Evolutionary conservation across 352 stramenopile species (phyloP), one percentile per base, ranked within the genome.

Genomic region (Albugo candida): DNA sequence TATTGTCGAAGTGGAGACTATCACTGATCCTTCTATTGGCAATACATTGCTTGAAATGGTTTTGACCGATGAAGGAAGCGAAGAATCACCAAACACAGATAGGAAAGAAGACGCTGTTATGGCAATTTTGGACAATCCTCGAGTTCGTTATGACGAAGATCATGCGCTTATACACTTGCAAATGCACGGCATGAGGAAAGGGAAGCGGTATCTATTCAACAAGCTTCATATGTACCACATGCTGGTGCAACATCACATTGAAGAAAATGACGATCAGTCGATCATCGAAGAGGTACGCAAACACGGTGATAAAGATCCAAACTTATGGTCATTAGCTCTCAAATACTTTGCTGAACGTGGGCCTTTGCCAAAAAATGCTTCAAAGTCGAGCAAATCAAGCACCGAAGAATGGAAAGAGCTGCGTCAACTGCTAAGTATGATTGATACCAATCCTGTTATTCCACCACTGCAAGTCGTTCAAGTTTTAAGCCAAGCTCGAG

Each of bases 221-320:
- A 93, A 95, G 53, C 63, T 94, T 21, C 78, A 94, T 52, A 88
- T 95, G 83, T 94, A 93, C 48, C 78, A 93, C 63, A 94, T 96
- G 74, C 57, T 96, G 11, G 64, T 96, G 52, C 84, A 95, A 54
- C 86, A 94, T 50, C 89, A 96, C 63, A 93, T 95, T 37, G 80
- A 95, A 35, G 73, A 88, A 47, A 91, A 89, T 41, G 80, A 95
- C 31, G 83, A 87, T 55, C 67, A 86, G 54, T 86, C 64, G 48
- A 91, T 94, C 44, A 53, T 94, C 19, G 79, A 92, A 27, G 76
- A 91, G 44, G 83, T 92, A 20, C 86, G 86, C 45, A 87, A 92
- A 44, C 74, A 92, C 36, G 80, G 79, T 31, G 75, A 88, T 5
- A 88, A 92, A 51, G 81, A 94, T 47, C 73, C 77, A 13, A 93